Conservation (phyloP, 257 asterid genomes). For the Echium plantagineum region DNA sequence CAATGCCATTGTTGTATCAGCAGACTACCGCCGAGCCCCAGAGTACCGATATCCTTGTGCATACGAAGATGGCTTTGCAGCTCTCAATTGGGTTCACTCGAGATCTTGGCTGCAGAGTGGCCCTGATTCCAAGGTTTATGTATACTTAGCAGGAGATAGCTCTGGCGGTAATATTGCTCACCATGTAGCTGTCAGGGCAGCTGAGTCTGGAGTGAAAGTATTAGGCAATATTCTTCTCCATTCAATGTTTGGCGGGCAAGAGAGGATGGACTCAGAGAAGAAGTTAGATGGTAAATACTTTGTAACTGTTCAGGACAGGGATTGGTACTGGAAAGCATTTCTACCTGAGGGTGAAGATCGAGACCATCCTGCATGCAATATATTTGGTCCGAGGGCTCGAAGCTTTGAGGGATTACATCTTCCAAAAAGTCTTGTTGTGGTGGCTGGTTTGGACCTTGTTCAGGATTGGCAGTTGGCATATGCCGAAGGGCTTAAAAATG, state of each 20-base stretch:
- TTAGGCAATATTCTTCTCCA: slow-evolving; percentile 62
- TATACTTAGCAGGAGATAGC: slow-evolving; percentile 65
- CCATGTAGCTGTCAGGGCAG: slow-evolving; percentile 62
- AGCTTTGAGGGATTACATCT: slow-evolving; percentile 32
- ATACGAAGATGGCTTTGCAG: slow-evolving; percentile 78
- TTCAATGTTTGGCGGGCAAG: slow-evolving; percentile 68
- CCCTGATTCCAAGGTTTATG: slow-evolving; percentile 32
- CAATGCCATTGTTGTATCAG: slow-evolving; percentile 65
- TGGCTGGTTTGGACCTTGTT: slow-evolving; percentile 72
- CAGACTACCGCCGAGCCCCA: slow-evolving; percentile 66
- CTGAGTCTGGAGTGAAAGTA: slow-evolving; percentile 42
- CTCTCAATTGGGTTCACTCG: slow-evolving; percentile 64
- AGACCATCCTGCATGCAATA: slow-evolving; percentile 82
- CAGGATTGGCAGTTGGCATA: slow-evolving; percentile 79
- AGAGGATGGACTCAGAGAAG: slow-evolving; percentile 58
- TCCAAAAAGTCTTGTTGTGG: slow-evolving; percentile 62
- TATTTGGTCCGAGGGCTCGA: slow-evolving; percentile 52
- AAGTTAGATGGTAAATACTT: slow-evolving; percentile 64
- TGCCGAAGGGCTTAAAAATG: slow-evolving; percentile 43
- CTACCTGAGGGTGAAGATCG: slow-evolving; percentile 69
- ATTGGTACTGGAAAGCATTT: slow-evolving; percentile 89
- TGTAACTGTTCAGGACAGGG: slow-evolving; percentile 59
- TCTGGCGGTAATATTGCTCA: slow-evolving; percentile 87
- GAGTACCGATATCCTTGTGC: slow-evolving; percentile 72
- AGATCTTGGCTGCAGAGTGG: slow-evolving; percentile 61